These are phyloP conservation scores for Huntiella bhutanensis DNA, from an alignment of 2,329 filamentous ascomycete species.

Conservation along the genomic window DNA sequence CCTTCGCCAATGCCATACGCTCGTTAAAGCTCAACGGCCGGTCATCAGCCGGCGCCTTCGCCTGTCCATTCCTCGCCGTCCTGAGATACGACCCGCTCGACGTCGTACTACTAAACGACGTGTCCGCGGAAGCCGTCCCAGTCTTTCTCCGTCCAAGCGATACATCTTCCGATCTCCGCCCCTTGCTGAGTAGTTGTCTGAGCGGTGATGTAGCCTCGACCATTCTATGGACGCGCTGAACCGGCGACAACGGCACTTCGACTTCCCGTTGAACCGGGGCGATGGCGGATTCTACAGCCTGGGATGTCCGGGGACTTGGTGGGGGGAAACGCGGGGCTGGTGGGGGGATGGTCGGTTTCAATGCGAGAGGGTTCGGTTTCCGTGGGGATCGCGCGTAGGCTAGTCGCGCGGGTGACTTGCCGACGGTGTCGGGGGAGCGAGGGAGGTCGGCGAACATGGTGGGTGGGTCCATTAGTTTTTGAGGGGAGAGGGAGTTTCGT, in stretches of 20 bases:
- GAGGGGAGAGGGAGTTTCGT: not conserved
- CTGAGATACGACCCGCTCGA: constrained; percentile 5
- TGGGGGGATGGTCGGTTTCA: constrained; percentile 8
- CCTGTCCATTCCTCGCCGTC: constrained; percentile 5
- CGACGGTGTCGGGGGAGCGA: constrained; percentile 9
- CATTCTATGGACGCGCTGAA: constrained; percentile 8
- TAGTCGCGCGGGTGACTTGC: constrained; percentile 9
- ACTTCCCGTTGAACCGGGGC: constrained; percentile 7
- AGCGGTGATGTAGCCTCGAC: constrained; percentile 10
- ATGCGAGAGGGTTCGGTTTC: constrained; percentile 2
- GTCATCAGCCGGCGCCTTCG: constrained; percentile 4
- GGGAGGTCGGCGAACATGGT: constrained; percentile 9
- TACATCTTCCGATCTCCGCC: constrained; percentile 8
- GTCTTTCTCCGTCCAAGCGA: constrained; percentile 4
- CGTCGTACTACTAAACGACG: constrained; percentile 4
- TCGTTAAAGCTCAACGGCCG: constrained; percentile 58
- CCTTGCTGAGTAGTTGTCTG: constrained; percentile 7
- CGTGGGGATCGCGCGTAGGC: constrained; percentile 9
- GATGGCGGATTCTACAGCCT: constrained; percentile 6
- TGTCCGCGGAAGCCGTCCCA: not conserved
- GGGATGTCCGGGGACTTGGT: not conserved
- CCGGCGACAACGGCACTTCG: constrained; percentile 8
- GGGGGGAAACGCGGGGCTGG: not conserved
- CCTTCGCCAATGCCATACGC: constrained; percentile 53
- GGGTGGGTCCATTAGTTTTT: constrained; percentile 1